Percentiles rank a stretch among this genome's conserved stretches.
phyloP scores from a whole-genome alignment of 148 eudicot genomes.

The Bassia scoparia region DNA sequence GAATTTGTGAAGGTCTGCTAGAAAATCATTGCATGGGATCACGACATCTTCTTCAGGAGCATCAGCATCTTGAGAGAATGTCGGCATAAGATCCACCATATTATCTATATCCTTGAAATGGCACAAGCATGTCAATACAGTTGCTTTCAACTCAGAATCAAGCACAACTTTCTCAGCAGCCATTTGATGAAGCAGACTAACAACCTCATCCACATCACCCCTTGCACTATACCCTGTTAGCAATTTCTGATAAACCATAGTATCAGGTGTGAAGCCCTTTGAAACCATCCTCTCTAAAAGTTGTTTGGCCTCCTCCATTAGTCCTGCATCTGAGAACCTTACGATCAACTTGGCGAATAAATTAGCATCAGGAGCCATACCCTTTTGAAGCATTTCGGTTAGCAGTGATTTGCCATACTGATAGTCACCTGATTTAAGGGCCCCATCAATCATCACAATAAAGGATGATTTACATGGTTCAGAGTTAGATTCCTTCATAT shows the following conservation, averaged over 20 bases:
- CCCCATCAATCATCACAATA: constrained; percentile 49
- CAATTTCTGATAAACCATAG: constrained; percentile 49
- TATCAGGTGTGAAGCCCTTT: constrained; percentile 40
- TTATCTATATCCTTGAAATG: constrained; percentile 36
- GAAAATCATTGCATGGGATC: constrained; percentile 46
- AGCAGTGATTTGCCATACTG: constrained; percentile 42
- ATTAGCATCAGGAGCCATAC: constrained; percentile 46
- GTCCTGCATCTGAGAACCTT: constrained; percentile 50
- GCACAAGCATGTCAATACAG: constrained; percentile 49
- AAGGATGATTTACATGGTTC: constrained; percentile 51
- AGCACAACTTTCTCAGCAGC: constrained; percentile 51
- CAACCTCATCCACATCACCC: constrained; percentile 56
- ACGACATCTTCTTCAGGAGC: constrained; percentile 30
- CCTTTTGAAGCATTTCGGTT: constrained; percentile 53
- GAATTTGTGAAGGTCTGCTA: constrained; percentile 38
- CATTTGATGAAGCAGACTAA: constrained; percentile 63
- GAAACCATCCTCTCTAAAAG: constrained; percentile 54
- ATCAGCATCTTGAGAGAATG: constrained; percentile 49
- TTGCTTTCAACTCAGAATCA: constrained; percentile 42
- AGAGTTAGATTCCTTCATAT: constrained; percentile 44
- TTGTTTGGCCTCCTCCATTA: constrained; percentile 60
- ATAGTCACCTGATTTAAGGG: constrained; percentile 53
- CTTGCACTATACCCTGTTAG: constrained; percentile 43
- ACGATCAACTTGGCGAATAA: constrained; percentile 51
- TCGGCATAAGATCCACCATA: constrained; percentile 50